Conservation (phyloP, 2,329 filamentous ascomycete genomes). For the Paraconiothyrium sp. region DNA sequence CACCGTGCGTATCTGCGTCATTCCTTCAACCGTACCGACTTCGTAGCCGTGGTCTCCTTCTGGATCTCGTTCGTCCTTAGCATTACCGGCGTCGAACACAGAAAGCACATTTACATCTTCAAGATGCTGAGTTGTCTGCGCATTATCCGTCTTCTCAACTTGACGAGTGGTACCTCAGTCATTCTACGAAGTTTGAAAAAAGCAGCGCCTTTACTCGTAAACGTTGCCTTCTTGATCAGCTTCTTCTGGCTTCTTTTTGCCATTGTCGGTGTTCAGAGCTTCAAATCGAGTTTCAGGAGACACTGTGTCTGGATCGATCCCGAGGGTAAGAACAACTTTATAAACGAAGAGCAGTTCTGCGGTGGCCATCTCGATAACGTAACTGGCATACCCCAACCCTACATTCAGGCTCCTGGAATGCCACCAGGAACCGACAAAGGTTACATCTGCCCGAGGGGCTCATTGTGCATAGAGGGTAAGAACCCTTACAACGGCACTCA, state of each 20-base stretch:
- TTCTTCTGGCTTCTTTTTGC: constrained; percentile 99
- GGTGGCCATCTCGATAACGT: constrained; percentile 77
- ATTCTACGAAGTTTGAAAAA: constrained; percentile 96
- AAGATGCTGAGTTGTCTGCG: constrained; percentile 96
- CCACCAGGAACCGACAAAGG: constrained; percentile 71
- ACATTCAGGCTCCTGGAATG: constrained; percentile 65
- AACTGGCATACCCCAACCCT: constrained; percentile 59
- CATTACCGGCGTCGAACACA: constrained; percentile 73
- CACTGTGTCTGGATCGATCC: constrained; percentile 64
- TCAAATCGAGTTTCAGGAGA: constrained; percentile 65
- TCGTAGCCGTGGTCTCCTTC: constrained; percentile 91
- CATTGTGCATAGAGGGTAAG: constrained; percentile 78
- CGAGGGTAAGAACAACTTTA: constrained; percentile 62
- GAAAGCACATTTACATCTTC: constrained; percentile 84
- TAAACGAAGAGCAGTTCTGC: constrained; percentile 75
- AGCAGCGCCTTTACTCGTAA: constrained; percentile 87
- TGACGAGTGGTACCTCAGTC: constrained; percentile 93
- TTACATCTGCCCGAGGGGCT: constrained; percentile 85
- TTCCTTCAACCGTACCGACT: constrained; percentile 95
- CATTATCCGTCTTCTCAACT: constrained; percentile 86
- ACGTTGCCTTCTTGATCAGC: constrained; percentile 91
- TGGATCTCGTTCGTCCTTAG: constrained; percentile 88
- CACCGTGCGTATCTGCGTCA: constrained; percentile 92
- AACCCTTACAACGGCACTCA: constrained; percentile 88
- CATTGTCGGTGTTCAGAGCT: constrained; percentile 95